Percentiles rank a stretch among this genome's conserved stretches.
Evolutionary conservation across 805 yeast genomes (phyloP).

Genomic region (Lipomyces oligophaga): DNA sequence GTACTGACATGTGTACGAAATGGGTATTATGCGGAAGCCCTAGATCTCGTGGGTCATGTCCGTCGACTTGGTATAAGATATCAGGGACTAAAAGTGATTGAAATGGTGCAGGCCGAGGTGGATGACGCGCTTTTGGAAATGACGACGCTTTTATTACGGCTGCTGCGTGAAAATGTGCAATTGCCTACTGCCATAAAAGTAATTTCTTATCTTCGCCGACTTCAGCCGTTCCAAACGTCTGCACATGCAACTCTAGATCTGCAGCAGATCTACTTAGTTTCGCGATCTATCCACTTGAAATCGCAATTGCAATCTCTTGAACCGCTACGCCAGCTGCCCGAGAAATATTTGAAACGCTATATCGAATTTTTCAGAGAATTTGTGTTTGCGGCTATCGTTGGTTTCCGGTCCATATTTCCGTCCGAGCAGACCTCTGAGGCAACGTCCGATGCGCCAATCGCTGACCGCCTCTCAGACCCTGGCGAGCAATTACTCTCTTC

Average conservation of each 20-base stretch:
- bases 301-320: constrained; percentile 54
- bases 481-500: constrained; percentile 31
- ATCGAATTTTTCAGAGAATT: constrained; percentile 83
- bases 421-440: no score
- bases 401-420: constrained; percentile 61
- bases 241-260: constrained; percentile 36
- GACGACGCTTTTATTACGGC: constrained; percentile 64
- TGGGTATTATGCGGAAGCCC: constrained; percentile 85
- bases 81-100: constrained; percentile 55
- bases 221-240: constrained; percentile 39
- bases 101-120: constrained; percentile 53
- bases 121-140: constrained; percentile 49
- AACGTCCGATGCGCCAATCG: constrained; percentile 18
- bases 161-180: constrained; percentile 70
- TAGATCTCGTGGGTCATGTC: constrained; percentile 74
- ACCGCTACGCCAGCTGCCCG: constrained; percentile 54
- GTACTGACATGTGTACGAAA: constrained; percentile 78
- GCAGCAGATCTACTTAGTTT: constrained; percentile 58
- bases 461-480: neutral
- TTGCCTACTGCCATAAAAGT: constrained; percentile 77
- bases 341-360: constrained; percentile 68
- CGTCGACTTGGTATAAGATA: constrained; percentile 66
- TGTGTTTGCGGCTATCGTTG: constrained; percentile 67
- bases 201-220: constrained; percentile 66
- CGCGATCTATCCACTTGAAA: constrained; percentile 64